Conservation (phyloP, 306 rosid species). For the Cicer yamashitae region DNA sequence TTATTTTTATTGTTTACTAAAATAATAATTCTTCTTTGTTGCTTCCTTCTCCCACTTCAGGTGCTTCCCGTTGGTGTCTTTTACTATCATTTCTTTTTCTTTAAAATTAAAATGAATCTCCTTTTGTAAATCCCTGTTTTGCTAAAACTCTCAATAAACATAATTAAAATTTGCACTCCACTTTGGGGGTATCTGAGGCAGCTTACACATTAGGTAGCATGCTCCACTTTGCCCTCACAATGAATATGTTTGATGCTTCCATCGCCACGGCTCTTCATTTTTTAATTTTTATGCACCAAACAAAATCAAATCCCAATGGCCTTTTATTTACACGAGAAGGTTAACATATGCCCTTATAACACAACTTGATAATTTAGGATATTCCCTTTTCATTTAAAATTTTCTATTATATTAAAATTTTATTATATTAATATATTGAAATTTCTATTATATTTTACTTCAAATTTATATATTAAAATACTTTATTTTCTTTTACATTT, state of each 20-base stretch:
- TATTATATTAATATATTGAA: too few relatives aligned
- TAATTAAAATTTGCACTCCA: slow-evolving; percentile 31
- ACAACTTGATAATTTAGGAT: too few relatives aligned
- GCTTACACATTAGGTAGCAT: slow-evolving; percentile 59
- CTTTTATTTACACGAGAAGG: too few relatives aligned
- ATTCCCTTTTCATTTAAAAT: too few relatives aligned
- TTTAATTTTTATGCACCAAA: slow-evolving; percentile 18
- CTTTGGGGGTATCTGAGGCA: slow-evolving; percentile 40
- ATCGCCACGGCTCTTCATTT: neutral
- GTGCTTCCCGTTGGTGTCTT: slow-evolving; percentile 45
- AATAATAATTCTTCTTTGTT: slow-evolving; percentile 38
- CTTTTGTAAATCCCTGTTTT: slow-evolving; percentile 36
- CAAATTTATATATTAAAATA: too few relatives aligned
- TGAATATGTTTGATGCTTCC: slow-evolving; percentile 22
- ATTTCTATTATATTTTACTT: too few relatives aligned
- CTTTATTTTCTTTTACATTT: too few relatives aligned
- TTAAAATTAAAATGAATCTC: neutral
- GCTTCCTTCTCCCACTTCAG: slow-evolving; percentile 56
- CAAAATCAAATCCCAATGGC: neutral
- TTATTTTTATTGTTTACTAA: neutral
- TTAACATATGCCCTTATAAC: too few relatives aligned
- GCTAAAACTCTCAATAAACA: slow-evolving; percentile 8
- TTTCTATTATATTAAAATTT: too few relatives aligned
- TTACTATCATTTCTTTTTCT: neutral
- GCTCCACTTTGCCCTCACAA: slow-evolving; percentile 67